Percentiles rank a stretch among this genome's conserved stretches.
These are phyloP conservation scores for Meyerozyma smithsonii DNA, from an alignment of 1,139 yeast genomes.

Conservation along the genomic window DNA sequence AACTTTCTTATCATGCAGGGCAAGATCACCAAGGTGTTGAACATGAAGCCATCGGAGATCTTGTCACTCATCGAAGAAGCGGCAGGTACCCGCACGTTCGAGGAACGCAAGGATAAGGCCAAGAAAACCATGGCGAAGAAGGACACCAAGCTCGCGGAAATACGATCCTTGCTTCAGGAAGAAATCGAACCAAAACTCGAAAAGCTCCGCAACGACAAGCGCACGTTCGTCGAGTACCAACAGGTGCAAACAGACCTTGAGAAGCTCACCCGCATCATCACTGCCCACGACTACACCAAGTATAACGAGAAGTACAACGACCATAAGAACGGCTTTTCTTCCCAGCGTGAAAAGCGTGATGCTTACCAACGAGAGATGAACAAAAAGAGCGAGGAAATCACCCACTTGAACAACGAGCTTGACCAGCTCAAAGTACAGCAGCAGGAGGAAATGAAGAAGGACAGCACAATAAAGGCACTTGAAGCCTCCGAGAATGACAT, in stretches of 20 bases:
- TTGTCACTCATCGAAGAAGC: conserved; percentile 94
- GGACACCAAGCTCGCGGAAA: conserved; percentile 78
- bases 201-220: conserved; percentile 73
- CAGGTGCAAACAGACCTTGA: conserved; percentile 80
- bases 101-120: conserved; percentile 88
- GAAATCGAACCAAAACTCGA: conserved; percentile 93
- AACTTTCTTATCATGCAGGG: conserved; percentile 99
- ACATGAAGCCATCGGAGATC: conserved; percentile 92
- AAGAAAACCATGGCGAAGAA: conserved; percentile 88
- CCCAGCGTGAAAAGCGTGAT: conserved; percentile 31
- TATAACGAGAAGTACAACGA: conserved; percentile 38
- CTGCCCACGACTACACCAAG: conserved; percentile 66
- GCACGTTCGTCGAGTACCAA: conserved; percentile 80
- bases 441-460: conserved; percentile 58
- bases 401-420: conserved; percentile 58
- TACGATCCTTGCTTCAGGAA: conserved; percentile 65
- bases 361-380: conserved; percentile 35
- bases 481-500: conserved; percentile 57
- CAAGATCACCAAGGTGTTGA: conserved; percentile 90
- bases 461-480: conserved; percentile 56
- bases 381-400: conserved; percentile 51
- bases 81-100: conserved; percentile 95
- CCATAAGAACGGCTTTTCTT: conserved; percentile 34
- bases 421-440: conserved; percentile 49
- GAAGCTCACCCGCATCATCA: conserved; percentile 64